Evolutionary conservation across 768 basidiomycete genomes (phyloP), one percentile per base, ranked within the genome.

Genomic region (Coprinopsis sp.): DNA sequence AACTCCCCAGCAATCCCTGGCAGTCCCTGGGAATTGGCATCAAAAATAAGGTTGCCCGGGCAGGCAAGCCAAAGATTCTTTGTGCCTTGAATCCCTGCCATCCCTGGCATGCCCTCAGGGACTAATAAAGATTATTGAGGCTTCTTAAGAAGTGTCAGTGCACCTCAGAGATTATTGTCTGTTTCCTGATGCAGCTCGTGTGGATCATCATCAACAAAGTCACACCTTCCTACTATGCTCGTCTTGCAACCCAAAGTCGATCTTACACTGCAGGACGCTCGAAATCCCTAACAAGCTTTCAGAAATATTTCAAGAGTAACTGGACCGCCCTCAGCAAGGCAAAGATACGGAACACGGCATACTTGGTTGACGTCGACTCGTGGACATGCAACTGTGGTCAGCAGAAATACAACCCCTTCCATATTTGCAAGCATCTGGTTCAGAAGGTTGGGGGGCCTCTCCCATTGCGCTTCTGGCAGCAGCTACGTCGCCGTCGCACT

Each of bases 401-500:
- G 6, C 59, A 61, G 38, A 62, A 60, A 45, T 67, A 57, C 39
- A 38, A 64, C 30, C 6, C 44, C 2, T 53, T 57, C 30, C 62
- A 61, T 23, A 45, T 65, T 0, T 67, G 66, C 59, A 66, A 67
- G 39, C 63, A 67, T 42, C 58, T 66, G 14, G 63, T 66, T 2
- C 60, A 68, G 16, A 56, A 58, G 0, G 54, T 61, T 44, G 36
- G 41, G n/a, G 21, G 33, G 5, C 52, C 54, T 2, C n/a, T n/a
- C n/a, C 23, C 56, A 8, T 27, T 34, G 1, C 27, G 19, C 3
- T 65, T 64, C 44, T 62, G 52, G 45, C 34, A 18, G 3, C 31
- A 57, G 3, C 48, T 64, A 12, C 14, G 42, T 25, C 54, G 60
- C 2, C 55, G 60, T 1, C 52, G 55, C 7, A 47, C 49, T 3